Percentiles rank a stretch among this genome's conserved stretches.
These are phyloP conservation scores for Chlorella variabilis DNA, from an alignment of 163 green algal species.

Conservation along the genomic window DNA sequence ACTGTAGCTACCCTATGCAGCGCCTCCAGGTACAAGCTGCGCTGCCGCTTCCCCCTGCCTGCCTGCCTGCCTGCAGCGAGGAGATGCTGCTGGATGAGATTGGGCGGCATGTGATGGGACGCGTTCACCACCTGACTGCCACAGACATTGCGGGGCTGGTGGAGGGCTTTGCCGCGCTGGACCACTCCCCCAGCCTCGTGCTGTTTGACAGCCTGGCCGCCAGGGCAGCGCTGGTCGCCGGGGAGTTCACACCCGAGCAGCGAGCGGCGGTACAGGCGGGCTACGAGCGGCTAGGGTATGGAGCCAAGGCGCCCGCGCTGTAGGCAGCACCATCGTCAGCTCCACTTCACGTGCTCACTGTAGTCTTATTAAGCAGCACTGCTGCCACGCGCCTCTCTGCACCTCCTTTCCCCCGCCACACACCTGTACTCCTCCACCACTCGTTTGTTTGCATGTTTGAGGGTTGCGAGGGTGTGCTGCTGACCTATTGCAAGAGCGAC, in stretches of 20 bases:
- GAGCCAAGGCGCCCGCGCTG: background rate
- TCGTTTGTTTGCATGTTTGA: too few relatives aligned
- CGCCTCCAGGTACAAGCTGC: too few relatives aligned
- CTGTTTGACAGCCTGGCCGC: conserved; percentile 42
- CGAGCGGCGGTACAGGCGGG: background rate
- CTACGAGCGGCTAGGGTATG: conserved; percentile 17
- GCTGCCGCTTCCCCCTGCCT: background rate
- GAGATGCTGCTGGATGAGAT: conserved; percentile 52
- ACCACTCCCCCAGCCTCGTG: conserved; percentile 39
- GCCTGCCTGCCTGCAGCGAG: conserved; percentile 20
- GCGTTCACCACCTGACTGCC: background rate
- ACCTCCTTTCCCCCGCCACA: too few relatives aligned
- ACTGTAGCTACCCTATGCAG: too few relatives aligned
- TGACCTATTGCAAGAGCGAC: too few relatives aligned
- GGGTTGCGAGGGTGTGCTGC: too few relatives aligned
- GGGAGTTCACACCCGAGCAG: conserved; percentile 2
- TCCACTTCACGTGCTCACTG: too few relatives aligned
- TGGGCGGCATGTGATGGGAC: conserved; percentile 35
- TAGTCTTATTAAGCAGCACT: too few relatives aligned
- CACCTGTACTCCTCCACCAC: too few relatives aligned
- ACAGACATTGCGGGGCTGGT: conserved; percentile 30
- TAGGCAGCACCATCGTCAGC: background rate
- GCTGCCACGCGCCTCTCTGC: too few relatives aligned
- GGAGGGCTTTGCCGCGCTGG: background rate
- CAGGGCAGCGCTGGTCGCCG: background rate